Conservation (phyloP, 108 stramenopile species). For the Skeletonema menzelii region DNA sequence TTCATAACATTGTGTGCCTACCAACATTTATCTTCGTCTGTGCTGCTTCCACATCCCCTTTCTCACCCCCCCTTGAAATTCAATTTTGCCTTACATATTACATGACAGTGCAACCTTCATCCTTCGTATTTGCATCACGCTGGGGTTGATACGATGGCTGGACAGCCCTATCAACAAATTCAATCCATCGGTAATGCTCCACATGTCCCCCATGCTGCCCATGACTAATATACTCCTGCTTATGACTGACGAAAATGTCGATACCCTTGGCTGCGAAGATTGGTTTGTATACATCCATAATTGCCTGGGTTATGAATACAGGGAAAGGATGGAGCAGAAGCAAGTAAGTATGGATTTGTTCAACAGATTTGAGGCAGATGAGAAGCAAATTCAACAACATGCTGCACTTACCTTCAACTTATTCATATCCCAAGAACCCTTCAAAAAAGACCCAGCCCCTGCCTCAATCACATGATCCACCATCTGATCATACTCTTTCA, state of each 20-base stretch:
- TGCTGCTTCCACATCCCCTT: too few relatives aligned
- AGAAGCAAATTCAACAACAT: too few relatives aligned
- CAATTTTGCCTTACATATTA: too few relatives aligned
- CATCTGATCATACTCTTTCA: constrained; percentile 41
- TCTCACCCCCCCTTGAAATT: too few relatives aligned
- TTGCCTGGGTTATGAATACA: too few relatives aligned
- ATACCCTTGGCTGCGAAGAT: constrained; percentile 51
- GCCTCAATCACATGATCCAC: constrained; percentile 37
- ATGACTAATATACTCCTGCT: constrained; percentile 49
- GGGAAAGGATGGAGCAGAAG: too few relatives aligned
- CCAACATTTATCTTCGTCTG: too few relatives aligned
- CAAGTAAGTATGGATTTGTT: too few relatives aligned
- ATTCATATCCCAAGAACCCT: constrained; percentile 48
- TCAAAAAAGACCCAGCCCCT: constrained; percentile 37
- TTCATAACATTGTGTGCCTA: too few relatives aligned
- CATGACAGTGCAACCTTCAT: constrained; percentile 3
- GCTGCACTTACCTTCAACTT: constrained; percentile 16
- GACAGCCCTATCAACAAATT: constrained; percentile 52
- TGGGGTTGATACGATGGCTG: constrained; percentile 57
- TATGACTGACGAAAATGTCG: constrained; percentile 46
- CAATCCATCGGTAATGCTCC: constrained; percentile 57
- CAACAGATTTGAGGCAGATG: too few relatives aligned
- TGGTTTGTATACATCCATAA: constrained; percentile 37
- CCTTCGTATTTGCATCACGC: constrained; percentile 35
- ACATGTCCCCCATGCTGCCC: constrained; percentile 55